Evolutionary conservation across 140 eudicot species (phyloP), one percentile per base, ranked within the genome.

Genomic region (Cichorium intybus): DNA sequence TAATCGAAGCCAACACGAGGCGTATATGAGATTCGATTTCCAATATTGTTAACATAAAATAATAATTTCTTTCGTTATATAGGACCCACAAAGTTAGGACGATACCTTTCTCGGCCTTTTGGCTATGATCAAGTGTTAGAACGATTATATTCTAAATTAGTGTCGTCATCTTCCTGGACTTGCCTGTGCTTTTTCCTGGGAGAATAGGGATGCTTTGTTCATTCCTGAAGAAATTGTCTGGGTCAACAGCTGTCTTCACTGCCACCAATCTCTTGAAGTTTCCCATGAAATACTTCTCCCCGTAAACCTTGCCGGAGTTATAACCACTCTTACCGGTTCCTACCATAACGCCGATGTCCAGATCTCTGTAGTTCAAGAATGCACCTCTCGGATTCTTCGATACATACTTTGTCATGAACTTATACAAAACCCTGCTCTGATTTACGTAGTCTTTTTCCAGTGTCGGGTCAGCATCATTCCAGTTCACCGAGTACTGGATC

Each of bases 61-160:
- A 21, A 52, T 16, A 15, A 3, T 22, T 62, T 62, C 55, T 29
- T 46, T 24, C 4, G n/a, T 60, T 20, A 24, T 11, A 64, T 26
- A 11, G 14, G 10, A 18, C 46, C 3, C 24, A 64, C 60, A 48
- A 28, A 49, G 48, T 10, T 11, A 47, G 7, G n/a, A n/a, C n/a
- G n/a, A 80, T 77, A 81, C 87, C 84, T 80, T 80, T 84, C 91
- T 84, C 82, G 91, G 87, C 84, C 82, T 84, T 84, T 84, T 84
- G 90, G 87, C 84, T 74, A 84, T 71, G 84, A 84, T 84, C 84
- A 84, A 74, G 78, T 81, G 87, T 84, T n/a, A n/a, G n/a, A 7
- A 29, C 10, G 4, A 27, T 12, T 23, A 41, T 3, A 45, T 57
- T 28, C 49, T 69, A 69, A 46, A 28, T 4, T 56, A 45, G 57